phyloP scores from a whole-genome alignment of 2,329 filamentous ascomycete genomes.

The Penicillium sp. region DNA sequence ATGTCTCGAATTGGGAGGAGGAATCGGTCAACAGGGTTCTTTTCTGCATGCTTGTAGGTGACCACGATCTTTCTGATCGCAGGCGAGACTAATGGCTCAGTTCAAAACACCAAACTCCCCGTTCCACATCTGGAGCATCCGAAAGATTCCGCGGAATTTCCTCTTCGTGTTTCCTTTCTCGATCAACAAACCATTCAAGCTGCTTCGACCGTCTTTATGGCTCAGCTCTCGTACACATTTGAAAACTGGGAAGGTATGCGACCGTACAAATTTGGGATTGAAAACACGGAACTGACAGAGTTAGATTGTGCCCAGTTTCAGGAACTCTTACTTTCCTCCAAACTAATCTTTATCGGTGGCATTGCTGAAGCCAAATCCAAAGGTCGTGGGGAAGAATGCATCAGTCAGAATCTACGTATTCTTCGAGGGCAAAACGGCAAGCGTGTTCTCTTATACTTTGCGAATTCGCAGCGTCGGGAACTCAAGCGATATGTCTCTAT shows the following conservation, averaged over 20 bases:
- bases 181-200: slow-evolving; percentile 42
- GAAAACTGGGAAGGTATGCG: slow-evolving; percentile 37
- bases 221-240: slow-evolving; percentile 41
- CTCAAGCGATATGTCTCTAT: slow-evolving; percentile 40
- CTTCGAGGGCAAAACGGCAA: slow-evolving; percentile 33
- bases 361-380: slow-evolving; percentile 43
- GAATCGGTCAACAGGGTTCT: slow-evolving; percentile 31
- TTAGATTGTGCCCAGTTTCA: slow-evolving; percentile 41
- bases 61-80: background rate
- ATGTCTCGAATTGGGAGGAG: slow-evolving; percentile 37
- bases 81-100: slow-evolving; percentile 15
- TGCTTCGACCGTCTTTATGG: slow-evolving; percentile 35
- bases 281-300: background rate
- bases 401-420: slow-evolving; percentile 42
- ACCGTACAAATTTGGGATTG: background rate
- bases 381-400: slow-evolving; percentile 42
- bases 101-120: slow-evolving; percentile 35
- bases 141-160: slow-evolving; percentile 29
- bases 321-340: slow-evolving; percentile 36
- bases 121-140: slow-evolving; percentile 42
- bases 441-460: slow-evolving; percentile 37
- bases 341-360: slow-evolving; percentile 38
- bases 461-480: slow-evolving; percentile 40
- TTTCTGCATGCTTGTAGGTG: slow-evolving; percentile 39
- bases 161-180: slow-evolving; percentile 39